Evolutionary conservation across 1,139 yeast genomes (phyloP).

Genomic region (Taphrina flavorubra): DNA sequence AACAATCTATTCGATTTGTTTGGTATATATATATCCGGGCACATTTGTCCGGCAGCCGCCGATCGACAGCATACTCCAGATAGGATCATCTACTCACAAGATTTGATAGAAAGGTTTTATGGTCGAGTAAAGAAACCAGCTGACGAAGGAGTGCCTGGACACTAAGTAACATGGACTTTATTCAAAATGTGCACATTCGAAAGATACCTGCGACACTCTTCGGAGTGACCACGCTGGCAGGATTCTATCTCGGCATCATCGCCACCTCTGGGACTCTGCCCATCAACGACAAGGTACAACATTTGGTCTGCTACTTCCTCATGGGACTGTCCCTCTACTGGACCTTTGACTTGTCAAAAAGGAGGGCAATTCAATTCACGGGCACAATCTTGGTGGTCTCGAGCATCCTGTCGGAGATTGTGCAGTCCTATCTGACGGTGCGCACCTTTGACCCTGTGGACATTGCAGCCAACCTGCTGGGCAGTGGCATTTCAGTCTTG

Average conservation of each 20-base stretch:
- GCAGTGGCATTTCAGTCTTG: constrained; percentile 51
- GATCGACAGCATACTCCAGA: neutral
- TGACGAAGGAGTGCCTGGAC: neutral
- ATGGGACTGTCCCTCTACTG: constrained; percentile 61
- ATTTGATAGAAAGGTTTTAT: neutral
- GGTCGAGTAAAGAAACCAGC: neutral
- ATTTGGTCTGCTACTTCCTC: constrained; percentile 59
- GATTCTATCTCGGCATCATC: constrained; percentile 17
- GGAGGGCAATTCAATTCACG: constrained; percentile 57
- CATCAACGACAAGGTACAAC: constrained; percentile 60
- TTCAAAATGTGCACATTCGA: constrained; percentile 4
- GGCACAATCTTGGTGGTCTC: constrained; percentile 56
- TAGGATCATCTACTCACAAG: neutral
- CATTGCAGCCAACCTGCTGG: constrained; percentile 53
- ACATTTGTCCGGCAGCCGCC: neutral
- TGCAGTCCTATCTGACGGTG: constrained; percentile 54
- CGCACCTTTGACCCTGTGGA: constrained; percentile 53
- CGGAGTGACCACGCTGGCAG: neutral
- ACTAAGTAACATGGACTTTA: neutral
- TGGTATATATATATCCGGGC: neutral
- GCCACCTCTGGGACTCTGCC: constrained; percentile 44
- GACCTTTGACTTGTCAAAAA: constrained; percentile 57
- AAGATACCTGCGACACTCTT: constrained; percentile 10
- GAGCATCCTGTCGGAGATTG: constrained; percentile 61
- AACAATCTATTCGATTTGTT: neutral